A percentile compares a stretch with the other conserved stretches of the same genome.
Evolutionary conservation across 2,329 filamentous ascomycete genomes (phyloP).

Genomic region (Scedosporium minutisporum): DNA sequence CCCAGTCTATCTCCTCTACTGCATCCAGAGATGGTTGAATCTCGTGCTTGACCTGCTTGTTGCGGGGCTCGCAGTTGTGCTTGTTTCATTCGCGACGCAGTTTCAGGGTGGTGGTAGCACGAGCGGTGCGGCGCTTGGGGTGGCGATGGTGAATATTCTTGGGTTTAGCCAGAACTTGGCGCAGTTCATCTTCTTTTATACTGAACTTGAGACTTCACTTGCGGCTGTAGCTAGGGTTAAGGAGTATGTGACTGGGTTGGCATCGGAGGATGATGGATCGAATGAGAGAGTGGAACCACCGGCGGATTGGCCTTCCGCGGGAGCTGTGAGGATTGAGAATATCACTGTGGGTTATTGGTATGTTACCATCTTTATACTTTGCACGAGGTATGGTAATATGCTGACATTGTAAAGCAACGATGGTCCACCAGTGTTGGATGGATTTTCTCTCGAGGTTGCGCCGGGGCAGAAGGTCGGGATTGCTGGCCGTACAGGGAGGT

Average conservation of each 20-base stretch:
- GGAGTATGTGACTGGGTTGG: neutral
- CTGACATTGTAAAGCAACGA: neutral
- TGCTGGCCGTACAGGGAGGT: neutral
- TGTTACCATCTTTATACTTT: too few relatives aligned
- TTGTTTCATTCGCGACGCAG: too few relatives aligned
- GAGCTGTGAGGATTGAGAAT: neutral
- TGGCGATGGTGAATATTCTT: too few relatives aligned
- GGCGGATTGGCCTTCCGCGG: neutral
- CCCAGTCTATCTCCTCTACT: conserved; percentile 47
- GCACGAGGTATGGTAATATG: too few relatives aligned
- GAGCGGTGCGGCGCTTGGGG: too few relatives aligned
- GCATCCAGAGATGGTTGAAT: conserved; percentile 46
- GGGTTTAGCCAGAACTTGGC: too few relatives aligned
- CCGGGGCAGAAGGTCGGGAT: neutral
- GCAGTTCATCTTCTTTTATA: too few relatives aligned
- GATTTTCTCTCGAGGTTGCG: neutral
- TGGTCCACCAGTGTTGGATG: neutral
- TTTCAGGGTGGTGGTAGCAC: too few relatives aligned
- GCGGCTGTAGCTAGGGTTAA: neutral
- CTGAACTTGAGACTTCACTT: neutral
- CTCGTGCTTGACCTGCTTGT: neutral
- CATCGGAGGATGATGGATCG: neutral
- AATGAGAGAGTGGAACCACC: neutral
- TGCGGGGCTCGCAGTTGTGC: too few relatives aligned
- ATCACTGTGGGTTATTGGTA: neutral